Evolutionary conservation across 805 yeast species (phyloP).

Genomic region (Yarrowia keelungensis): DNA sequence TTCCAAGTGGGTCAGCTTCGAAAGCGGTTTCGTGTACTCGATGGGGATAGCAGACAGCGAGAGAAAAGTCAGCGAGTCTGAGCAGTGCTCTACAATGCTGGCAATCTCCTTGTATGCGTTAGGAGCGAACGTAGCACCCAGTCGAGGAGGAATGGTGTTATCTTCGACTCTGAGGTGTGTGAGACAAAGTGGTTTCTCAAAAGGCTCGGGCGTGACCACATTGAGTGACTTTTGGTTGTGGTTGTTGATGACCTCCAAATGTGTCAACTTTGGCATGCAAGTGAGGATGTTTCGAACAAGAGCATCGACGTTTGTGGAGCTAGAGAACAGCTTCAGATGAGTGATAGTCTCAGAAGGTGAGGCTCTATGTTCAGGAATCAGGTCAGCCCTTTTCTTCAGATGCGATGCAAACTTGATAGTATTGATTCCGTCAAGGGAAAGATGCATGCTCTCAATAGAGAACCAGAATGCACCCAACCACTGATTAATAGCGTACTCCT

Average conservation of each 20-base stretch:
- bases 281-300: slow-evolving; percentile 16
- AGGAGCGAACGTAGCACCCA: background rate
- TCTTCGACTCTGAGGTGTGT: slow-evolving; percentile 6
- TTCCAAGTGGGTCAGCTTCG: slow-evolving; percentile 17
- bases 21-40: slow-evolving; percentile 1
- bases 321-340: slow-evolving; percentile 5
- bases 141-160: slow-evolving; percentile 3
- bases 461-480: slow-evolving; percentile 27
- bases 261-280: slow-evolving; percentile 14
- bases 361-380: slow-evolving; percentile 8
- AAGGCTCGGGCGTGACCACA: slow-evolving; percentile 6
- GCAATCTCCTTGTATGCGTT: slow-evolving; percentile 18
- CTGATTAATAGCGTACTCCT: slow-evolving; percentile 23
- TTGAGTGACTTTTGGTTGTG: background rate
- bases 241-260: slow-evolving; percentile 18
- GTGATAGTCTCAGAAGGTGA: slow-evolving; percentile 15
- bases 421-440: slow-evolving; percentile 12
- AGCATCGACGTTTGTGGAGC: slow-evolving; percentile 13
- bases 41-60: slow-evolving; percentile 5
- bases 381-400: slow-evolving; percentile 1
- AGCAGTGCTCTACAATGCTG: background rate
- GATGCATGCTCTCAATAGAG: slow-evolving; percentile 21
- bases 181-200: background rate
- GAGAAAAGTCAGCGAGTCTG: slow-evolving; percentile 3
- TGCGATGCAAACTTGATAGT: background rate